Evolutionary conservation across 2,329 filamentous ascomycete species (phyloP).

Genomic region (Aspergillus caelatus): DNA sequence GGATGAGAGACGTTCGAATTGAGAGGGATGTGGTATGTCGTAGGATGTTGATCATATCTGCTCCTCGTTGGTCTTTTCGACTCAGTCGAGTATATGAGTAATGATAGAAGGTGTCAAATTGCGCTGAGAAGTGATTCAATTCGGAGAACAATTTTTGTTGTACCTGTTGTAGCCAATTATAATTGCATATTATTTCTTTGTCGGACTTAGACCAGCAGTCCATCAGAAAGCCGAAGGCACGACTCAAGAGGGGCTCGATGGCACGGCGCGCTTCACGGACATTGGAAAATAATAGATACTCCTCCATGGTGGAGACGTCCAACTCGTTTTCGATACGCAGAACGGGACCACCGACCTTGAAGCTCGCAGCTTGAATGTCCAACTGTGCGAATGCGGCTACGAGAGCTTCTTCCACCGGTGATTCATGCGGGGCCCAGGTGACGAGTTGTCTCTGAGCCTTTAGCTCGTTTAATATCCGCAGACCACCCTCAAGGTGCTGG

Average conservation of each 20-base stretch:
- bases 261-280: conserved; percentile 4
- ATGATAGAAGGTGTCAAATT: not conserved
- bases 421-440: not conserved
- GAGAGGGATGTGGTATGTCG: not conserved
- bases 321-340: not conserved
- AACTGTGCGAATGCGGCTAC: conserved; percentile 7
- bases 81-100: not conserved
- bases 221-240: not conserved
- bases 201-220: not conserved
- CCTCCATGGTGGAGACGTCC: not conserved
- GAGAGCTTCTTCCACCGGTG: conserved; percentile 3
- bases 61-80: not conserved
- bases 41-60: conserved; percentile 1
- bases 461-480: not conserved
- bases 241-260: conserved; percentile 1
- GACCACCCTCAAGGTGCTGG: conserved; percentile 7
- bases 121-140: not conserved
- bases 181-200: not conserved
- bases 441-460: not conserved
- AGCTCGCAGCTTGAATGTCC: conserved; percentile 6
- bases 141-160: conserved; percentile 3
- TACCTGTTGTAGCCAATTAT: not conserved
- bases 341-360: not conserved
- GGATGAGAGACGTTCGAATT: not conserved
- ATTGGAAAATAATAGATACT: not conserved